Evolutionary conservation across 2,329 filamentous ascomycete species (phyloP).

Genomic region (Fusarium vanettenii): DNA sequence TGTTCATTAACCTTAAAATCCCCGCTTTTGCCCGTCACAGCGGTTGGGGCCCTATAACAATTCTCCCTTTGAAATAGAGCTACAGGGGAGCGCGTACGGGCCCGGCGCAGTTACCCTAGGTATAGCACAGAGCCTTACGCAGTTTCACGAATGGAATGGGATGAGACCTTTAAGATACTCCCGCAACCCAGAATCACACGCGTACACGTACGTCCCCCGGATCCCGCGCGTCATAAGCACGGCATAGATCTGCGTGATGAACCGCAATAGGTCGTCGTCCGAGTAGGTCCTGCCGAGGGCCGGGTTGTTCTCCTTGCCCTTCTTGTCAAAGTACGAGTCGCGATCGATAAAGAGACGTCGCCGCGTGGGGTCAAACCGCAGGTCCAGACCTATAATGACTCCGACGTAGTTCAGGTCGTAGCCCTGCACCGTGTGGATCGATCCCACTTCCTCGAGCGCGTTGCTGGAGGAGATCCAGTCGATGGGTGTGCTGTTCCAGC

Average conservation of each 20-base stretch:
- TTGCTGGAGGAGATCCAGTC: background rate
- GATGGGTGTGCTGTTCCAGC: background rate
- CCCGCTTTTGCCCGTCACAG: too few relatives aligned
- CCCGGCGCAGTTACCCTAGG: too few relatives aligned
- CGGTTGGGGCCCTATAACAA: too few relatives aligned
- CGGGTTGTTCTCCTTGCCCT: conserved; percentile 18
- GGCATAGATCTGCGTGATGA: conserved; percentile 15
- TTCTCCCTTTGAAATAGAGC: too few relatives aligned
- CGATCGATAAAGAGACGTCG: conserved; percentile 14
- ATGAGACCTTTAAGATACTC: conserved; percentile 4
- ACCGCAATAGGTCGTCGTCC: conserved; percentile 7
- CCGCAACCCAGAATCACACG: background rate
- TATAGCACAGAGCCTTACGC: too few relatives aligned
- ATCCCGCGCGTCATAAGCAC: conserved; percentile 16
- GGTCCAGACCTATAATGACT: conserved; percentile 1
- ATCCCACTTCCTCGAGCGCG: background rate
- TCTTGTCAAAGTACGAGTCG: conserved; percentile 12
- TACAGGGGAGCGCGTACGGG: too few relatives aligned
- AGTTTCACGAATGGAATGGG: conserved; percentile 12
- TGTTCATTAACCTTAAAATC: too few relatives aligned
- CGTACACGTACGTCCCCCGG: conserved; percentile 9
- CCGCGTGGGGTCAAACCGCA: conserved; percentile 2
- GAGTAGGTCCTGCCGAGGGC: conserved; percentile 5
- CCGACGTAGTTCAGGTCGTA: background rate
- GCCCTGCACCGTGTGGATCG: background rate